These are phyloP conservation scores for Rhinocladiella mackenziei DNA, from an alignment of 2,329 filamentous ascomycete species.

Conservation along the genomic window DNA sequence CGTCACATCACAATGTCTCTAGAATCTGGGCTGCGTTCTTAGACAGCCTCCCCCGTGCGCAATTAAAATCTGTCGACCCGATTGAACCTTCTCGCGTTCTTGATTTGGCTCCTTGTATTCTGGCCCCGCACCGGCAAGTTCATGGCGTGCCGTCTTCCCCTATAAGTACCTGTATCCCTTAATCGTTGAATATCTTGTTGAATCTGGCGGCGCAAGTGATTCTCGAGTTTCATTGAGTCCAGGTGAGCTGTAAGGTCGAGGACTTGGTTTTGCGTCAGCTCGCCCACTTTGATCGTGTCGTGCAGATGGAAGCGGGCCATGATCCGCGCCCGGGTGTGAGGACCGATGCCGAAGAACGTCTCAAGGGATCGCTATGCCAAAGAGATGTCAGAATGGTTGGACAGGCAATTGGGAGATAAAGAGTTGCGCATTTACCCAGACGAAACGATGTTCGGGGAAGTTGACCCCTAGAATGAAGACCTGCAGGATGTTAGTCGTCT, in stretches of 20 bases:
- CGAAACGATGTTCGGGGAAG: slow-evolving; percentile 77
- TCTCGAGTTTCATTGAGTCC: slow-evolving; percentile 89
- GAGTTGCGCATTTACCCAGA: slow-evolving; percentile 62
- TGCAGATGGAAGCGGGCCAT: slow-evolving; percentile 89
- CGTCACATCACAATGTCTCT: neutral
- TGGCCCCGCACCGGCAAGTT: slow-evolving; percentile 87
- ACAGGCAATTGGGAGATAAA: slow-evolving; percentile 14
- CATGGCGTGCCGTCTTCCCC: slow-evolving; percentile 89
- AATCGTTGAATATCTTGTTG: slow-evolving; percentile 81
- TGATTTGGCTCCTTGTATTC: slow-evolving; percentile 71
- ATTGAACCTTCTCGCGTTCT: slow-evolving; percentile 57
- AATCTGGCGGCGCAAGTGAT: slow-evolving; percentile 71
- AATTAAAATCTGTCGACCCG: slow-evolving; percentile 52
- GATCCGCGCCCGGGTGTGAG: slow-evolving; percentile 64
- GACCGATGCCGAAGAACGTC: slow-evolving; percentile 81
- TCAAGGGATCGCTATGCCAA: slow-evolving; percentile 57
- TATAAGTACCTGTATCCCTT: slow-evolving; percentile 85
- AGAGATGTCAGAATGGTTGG: slow-evolving; percentile 3
- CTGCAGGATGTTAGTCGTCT: slow-evolving; percentile 44
- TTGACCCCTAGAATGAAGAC: slow-evolving; percentile 82
- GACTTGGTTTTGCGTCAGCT: slow-evolving; percentile 69
- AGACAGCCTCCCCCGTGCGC: no score
- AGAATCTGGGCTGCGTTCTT: no score
- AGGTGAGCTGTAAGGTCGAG: slow-evolving; percentile 80
- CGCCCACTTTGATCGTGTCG: slow-evolving; percentile 71